Base-by-base conservation (phyloP, 2,329 filamentous ascomycete genomes). In the Huntiella bhutanensis region DNA sequence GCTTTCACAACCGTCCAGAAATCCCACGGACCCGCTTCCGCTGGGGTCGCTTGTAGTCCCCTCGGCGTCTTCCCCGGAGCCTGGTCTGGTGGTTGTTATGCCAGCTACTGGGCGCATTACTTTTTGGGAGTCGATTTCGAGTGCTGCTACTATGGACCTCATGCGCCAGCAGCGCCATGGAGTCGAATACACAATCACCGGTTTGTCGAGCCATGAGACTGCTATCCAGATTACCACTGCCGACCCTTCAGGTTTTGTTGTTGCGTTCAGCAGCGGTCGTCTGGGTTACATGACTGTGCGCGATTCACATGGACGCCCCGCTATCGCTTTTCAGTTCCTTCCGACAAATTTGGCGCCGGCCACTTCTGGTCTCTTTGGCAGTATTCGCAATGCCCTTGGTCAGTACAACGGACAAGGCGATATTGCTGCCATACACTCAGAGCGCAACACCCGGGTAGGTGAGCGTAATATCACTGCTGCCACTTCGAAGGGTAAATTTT, bases 71-170 rank as follows among this genome's bases (percentile, higher is more conserved):
- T 76, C 75, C n/a, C 75, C 76, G 42, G 82, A 93, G 54, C 81
- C 87, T 33, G 91, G 91, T 2, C 70, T 98, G 34, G 75, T 98
- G 22, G 73, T 95, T 34, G 71, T 96, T 34, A 83, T 88, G 64
- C 82, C 88, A 10, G 75, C 74, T 13, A 86, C 71, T 42, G 91
- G 91, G 45, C 87, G 80, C 60, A 76, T 96, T 45, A 79, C 84
- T 39, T 96, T 91, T 60, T 96, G 91, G 86, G 91, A 96, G 59
- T 92, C 85, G 35, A 82, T 96, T 52, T 86, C 88, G 47, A 86
- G 78, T 59, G 86, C 85, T 7, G 82, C 86, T 35, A 85, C 84
- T 1, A 70, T 92, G 47, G 83, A 82, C 52, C 74, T 92, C 36
- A 82, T 88, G 56, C 80, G 82, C 53, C 81, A 92, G 58, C 82